Base-by-base conservation (phyloP, 2,329 filamentous ascomycete species). In the Myriosclerotinia curreyana region DNA sequence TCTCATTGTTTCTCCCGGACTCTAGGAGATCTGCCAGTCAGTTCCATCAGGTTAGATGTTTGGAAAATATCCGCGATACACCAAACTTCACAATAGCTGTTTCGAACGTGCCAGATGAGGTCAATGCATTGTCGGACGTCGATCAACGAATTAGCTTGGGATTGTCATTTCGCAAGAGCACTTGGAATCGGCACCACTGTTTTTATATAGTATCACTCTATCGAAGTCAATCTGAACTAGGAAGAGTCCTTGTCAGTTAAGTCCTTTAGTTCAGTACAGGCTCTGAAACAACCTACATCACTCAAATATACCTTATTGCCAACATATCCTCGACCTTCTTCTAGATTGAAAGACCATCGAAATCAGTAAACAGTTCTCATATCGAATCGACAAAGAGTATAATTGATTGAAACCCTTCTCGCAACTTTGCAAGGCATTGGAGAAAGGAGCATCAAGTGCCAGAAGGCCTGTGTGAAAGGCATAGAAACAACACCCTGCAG, bases 51-150 rank as follows among this genome's bases (percentile, higher is more conserved):
- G 69, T 69, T 67, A 67, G 66, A 69, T 71, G 71, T 73, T 72
- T 71, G 68, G 69, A 71, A 64, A 66, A 68, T 65, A 66, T 64
- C 56, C 62, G 69, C 71, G 67, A 73, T 69, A 71, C 71, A 68
- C 54, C 65, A 66, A 73, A 70, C 69, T 69, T 71, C 68, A 68
- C 48, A 67, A 70, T 64, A 69, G 63, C 65, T 71, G 71, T 74
- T 74, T 73, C 71, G 69, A 72, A 67, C 64, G 69, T 71, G 70
- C 70, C 72, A 67, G 68, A 69, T 70, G 66, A 70, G 68, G 73
- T 75, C 72, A 73, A 73, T 71, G 72, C 72, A 73, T 71, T 71
- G 67, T 73, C 69, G 68, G 67, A 71, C 64, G 65, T 71, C 68
- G 66, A 71, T 71, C 68, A 53, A 65, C 64, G 67, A 66, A 66